These are phyloP conservation scores for Ascochyta pisi DNA, from an alignment of 2,329 filamentous ascomycete genomes.

Conservation along the genomic window DNA sequence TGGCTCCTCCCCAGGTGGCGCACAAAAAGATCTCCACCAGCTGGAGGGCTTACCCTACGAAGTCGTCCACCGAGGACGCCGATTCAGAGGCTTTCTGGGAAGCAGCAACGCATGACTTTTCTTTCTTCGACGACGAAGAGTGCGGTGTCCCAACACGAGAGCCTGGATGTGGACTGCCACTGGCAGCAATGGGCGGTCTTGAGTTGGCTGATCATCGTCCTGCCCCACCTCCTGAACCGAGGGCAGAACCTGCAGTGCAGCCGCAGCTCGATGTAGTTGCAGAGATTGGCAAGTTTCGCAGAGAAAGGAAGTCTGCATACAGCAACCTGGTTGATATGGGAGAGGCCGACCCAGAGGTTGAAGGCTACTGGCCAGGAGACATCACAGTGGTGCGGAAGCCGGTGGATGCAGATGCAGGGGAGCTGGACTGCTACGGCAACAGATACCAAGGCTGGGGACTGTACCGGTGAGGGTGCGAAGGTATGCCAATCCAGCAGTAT, in stretches of 20 bases:
- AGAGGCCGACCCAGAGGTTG: conserved; percentile 49
- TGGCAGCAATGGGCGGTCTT: conserved; percentile 55
- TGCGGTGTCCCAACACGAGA: conserved; percentile 58
- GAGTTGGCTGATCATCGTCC: conserved; percentile 34
- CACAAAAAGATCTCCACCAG: conserved; percentile 51
- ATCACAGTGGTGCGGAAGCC: conserved; percentile 62
- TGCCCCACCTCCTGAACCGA: conserved; percentile 17
- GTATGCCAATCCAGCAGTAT: too few species aligned
- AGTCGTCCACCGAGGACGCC: conserved; percentile 64
- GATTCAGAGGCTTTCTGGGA: conserved; percentile 67
- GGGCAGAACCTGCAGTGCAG: conserved; percentile 17
- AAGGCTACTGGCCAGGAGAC: conserved; percentile 66
- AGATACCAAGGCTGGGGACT: conserved; percentile 60
- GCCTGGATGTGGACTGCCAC: conserved; percentile 53
- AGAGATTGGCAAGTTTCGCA: conserved; percentile 62
- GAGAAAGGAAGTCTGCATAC: conserved; percentile 59
- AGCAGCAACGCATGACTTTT: conserved; percentile 66
- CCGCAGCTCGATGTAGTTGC: conserved; percentile 57
- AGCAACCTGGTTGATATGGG: conserved; percentile 45
- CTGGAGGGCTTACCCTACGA: conserved; percentile 55
- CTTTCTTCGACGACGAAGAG: conserved; percentile 66
- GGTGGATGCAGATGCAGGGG: conserved; percentile 50
- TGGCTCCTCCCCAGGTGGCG: conserved; percentile 33
- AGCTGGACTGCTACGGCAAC: conserved; percentile 60
- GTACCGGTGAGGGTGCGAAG: conserved; percentile 51